Percentiles rank a stretch among this genome's conserved stretches.
Conservation (phyloP, 176 grass and related monocot genomes). For the Luzula sylvatica region DNA sequence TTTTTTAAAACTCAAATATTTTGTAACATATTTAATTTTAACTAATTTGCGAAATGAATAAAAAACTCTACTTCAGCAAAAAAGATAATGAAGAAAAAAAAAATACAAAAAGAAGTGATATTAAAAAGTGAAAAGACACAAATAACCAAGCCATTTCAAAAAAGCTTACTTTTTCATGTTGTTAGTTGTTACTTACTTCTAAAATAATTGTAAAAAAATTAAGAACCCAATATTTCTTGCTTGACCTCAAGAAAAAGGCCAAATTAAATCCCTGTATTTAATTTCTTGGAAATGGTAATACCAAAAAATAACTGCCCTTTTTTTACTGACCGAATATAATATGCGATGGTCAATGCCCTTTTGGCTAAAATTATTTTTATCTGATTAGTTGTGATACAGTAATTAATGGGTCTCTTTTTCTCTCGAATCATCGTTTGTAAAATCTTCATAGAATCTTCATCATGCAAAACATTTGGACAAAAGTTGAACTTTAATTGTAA, state of each 20-base stretch:
- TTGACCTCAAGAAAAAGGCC: constrained; percentile 34
- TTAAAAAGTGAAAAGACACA: constrained; percentile 32
- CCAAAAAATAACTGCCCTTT: constrained; percentile 29
- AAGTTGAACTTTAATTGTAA: no score
- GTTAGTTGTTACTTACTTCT: no score
- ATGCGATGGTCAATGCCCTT: constrained; percentile 47
- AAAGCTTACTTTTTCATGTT: constrained; percentile 37
- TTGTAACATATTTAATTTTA: background rate
- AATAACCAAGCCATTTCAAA: constrained; percentile 40
- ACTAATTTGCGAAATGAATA: background rate
- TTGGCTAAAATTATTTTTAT: constrained; percentile 4
- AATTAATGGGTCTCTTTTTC: background rate
- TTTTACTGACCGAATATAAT: constrained; percentile 27
- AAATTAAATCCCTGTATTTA: constrained; percentile 13
- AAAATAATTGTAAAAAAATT: constrained; percentile 2
- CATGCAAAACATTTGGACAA: no score
- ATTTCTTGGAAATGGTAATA: constrained; percentile 20
- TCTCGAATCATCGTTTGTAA: background rate
- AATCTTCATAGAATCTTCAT: background rate
- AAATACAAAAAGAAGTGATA: background rate
- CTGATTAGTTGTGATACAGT: background rate
- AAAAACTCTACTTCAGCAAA: background rate
- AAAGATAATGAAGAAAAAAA: background rate
- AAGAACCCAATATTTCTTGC: constrained; percentile 19
- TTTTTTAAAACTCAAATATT: background rate